Evolutionary conservation across 2,329 filamentous ascomycete genomes (phyloP), one percentile per base, ranked within the genome.

Genomic region (Aspergillus intermedius): DNA sequence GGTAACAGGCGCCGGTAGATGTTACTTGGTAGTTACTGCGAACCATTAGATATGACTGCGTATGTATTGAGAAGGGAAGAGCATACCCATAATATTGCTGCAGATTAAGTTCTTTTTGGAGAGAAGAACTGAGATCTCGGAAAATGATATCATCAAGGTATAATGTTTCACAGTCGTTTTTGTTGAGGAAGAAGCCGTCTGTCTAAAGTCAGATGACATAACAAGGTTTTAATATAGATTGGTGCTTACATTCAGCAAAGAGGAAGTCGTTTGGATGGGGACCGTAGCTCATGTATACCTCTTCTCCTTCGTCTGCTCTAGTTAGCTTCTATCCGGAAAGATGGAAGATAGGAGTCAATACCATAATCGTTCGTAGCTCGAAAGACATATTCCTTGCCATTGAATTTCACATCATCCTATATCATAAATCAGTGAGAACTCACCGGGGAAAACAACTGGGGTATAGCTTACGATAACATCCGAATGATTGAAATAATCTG

Each of bases 401-500:
- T 59, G 45, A 71, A 72, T 23, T 59, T 58, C 2, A 71, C 70
- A 51, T 67, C 61, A 45, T 70, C 71, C 67, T 71, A 28, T 17
- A 49, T 35, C 4, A 19, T 41, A 46, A 44, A 44, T 21, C 23
- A 3, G 28, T 39, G 5, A 32, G 13, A 40, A 32, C 22, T 6
- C 17, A 7, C 3, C 17, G 23, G 9, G 8, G 17, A 39, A 13
- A 37, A 12, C 3, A 39, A 5, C 34, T 25, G 4, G 23, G 2
- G 17, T 34, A 15, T 17, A 15, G 60, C 66, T 32, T 59, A 74
- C 71, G 44, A 67, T 62, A 17, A 68, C 58, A 60, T 72, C 68
- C 5, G 64, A 61, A 60, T 75, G 72, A 55, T 75, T 74, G 51
- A 75, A 74, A 50, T 72, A 74, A 59, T 75, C 72, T 3, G 71